Evolutionary conservation across 1,139 yeast genomes (phyloP).

Genomic region (Nadsonia commutata): DNA sequence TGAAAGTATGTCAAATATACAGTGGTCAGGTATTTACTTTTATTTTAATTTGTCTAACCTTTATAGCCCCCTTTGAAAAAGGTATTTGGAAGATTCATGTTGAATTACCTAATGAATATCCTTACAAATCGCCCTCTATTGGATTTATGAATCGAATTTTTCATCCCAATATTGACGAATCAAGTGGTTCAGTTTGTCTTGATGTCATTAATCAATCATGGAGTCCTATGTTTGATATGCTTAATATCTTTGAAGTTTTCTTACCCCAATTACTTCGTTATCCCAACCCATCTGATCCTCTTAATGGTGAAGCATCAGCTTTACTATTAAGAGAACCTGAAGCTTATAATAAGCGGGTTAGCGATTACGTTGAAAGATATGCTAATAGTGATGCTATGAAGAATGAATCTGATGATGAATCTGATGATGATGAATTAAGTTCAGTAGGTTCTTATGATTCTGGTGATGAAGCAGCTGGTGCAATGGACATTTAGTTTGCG

Average conservation of each 20-base stretch:
- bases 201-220: slow-evolving; percentile 96
- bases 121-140: slow-evolving; percentile 89
- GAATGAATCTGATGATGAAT: slow-evolving; percentile 25
- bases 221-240: slow-evolving; percentile 90
- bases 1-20: slow-evolving; percentile 36
- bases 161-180: slow-evolving; percentile 70
- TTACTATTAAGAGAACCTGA: slow-evolving; percentile 59
- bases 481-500: slow-evolving; percentile 21
- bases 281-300: slow-evolving; percentile 90
- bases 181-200: slow-evolving; percentile 85
- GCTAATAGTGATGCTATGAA: slow-evolving; percentile 37
- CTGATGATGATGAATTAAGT: slow-evolving; percentile 28
- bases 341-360: slow-evolving; percentile 55
- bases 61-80: slow-evolving; percentile 60
- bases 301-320: slow-evolving; percentile 83
- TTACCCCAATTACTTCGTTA: slow-evolving; percentile 82
- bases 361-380: slow-evolving; percentile 54
- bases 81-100: slow-evolving; percentile 90
- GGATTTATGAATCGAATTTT: slow-evolving; percentile 85
- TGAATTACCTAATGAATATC: slow-evolving; percentile 90
- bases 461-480: slow-evolving; percentile 31
- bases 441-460: slow-evolving; percentile 32
- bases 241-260: slow-evolving; percentile 85
- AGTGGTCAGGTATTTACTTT: too few relatives aligned
- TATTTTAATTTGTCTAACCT: too few relatives aligned